Evolutionary conservation across 306 rosid genomes (phyloP).

Genomic region (Neltuma alba): DNA sequence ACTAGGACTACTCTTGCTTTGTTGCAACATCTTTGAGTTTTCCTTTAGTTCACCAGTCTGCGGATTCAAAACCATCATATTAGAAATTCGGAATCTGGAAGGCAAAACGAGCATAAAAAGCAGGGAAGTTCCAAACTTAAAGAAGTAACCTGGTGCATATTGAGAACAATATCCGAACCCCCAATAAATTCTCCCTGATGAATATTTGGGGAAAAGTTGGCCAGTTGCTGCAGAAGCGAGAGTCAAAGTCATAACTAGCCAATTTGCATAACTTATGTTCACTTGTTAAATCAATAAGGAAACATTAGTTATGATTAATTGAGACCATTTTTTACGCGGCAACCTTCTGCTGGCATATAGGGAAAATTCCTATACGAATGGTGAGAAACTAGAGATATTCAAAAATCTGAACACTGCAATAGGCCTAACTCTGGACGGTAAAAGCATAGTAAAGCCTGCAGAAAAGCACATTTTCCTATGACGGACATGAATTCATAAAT

Average conservation of each 20-base stretch:
- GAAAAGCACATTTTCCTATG: background rate
- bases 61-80: constrained; percentile 24
- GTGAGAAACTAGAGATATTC: too few relatives aligned
- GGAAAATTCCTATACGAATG: background rate
- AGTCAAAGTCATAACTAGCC: constrained; percentile 11
- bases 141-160: constrained; percentile 73
- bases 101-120: constrained; percentile 5
- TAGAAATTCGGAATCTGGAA: background rate
- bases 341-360: background rate
- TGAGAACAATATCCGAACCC: constrained; percentile 87
- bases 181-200: constrained; percentile 94
- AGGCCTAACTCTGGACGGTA: background rate
- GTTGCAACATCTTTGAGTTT: constrained; percentile 44
- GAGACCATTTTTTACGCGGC: background rate
- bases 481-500: background rate
- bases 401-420: background rate
- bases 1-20: constrained; percentile 35
- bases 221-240: constrained; percentile 59
- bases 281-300: background rate
- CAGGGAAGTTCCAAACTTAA: background rate
- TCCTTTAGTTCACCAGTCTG: constrained; percentile 63
- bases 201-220: constrained; percentile 94
- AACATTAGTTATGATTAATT: background rate
- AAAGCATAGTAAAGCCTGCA: background rate
- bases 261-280: background rate